These are phyloP conservation scores for Bertia moriformis DNA, from an alignment of 2,329 filamentous ascomycete genomes.

Conservation along the genomic window DNA sequence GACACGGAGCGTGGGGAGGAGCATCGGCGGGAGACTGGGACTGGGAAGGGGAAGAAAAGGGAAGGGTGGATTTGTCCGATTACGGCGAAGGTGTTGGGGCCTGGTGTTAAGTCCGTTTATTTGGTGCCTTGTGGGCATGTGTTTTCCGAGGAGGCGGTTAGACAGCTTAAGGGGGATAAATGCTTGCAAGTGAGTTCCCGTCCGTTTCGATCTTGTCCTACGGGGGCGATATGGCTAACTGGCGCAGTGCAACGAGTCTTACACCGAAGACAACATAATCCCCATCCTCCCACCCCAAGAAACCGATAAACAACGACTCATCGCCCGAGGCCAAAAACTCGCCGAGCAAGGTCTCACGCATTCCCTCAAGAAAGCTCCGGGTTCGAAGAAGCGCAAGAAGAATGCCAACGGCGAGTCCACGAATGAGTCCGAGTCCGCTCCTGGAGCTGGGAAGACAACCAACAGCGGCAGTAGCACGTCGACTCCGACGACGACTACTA, in stretches of 20 bases:
- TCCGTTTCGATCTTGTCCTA: neutral
- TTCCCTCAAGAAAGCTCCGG: slow-evolving; percentile 64
- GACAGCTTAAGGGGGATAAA: slow-evolving; percentile 50
- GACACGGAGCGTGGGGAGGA: slow-evolving; percentile 2
- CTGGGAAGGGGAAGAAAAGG: neutral
- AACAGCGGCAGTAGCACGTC: neutral
- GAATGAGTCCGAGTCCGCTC: neutral
- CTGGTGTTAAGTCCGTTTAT: slow-evolving; percentile 68
- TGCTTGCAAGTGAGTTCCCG: slow-evolving; percentile 21
- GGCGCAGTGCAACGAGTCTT: slow-evolving; percentile 63
- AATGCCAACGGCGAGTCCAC: neutral
- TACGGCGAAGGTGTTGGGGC: slow-evolving; percentile 72
- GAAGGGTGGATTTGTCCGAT: slow-evolving; percentile 72
- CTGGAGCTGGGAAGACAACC: neutral
- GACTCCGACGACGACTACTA: neutral
- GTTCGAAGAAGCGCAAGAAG: slow-evolving; percentile 1
- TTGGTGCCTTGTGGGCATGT: slow-evolving; percentile 90
- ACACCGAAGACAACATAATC: slow-evolving; percentile 64
- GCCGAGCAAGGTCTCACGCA: slow-evolving; percentile 64
- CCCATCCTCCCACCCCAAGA: slow-evolving; percentile 61
- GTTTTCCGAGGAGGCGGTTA: slow-evolving; percentile 75
- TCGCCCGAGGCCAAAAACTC: slow-evolving; percentile 53
- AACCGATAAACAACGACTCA: slow-evolving; percentile 54
- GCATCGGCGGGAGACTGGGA: slow-evolving; percentile 6
- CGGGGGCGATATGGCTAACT: neutral